Percentiles rank a stretch among this genome's conserved stretches.
Conservation (phyloP, 1,284 basidiomycete genomes). For the Leccinum pachyderme region DNA sequence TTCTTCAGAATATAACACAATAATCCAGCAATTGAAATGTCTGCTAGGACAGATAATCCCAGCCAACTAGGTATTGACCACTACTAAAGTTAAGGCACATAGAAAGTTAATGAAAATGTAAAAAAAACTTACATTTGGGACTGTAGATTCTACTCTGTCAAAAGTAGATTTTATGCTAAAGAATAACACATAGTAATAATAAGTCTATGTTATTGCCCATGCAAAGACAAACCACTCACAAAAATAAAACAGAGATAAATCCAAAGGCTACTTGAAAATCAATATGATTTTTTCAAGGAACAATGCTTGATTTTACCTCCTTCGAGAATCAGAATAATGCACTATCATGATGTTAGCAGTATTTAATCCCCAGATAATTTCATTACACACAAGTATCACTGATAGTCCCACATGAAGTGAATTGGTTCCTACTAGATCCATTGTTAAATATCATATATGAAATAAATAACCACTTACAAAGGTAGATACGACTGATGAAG, state of each 20-base stretch:
- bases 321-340: constrained; percentile 20
- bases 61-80: constrained; percentile 23
- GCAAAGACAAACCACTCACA: constrained; percentile 15
- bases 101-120: not conserved
- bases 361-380: not conserved
- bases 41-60: constrained; percentile 21
- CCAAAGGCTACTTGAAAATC: constrained; percentile 24
- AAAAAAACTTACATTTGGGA: constrained; percentile 3
- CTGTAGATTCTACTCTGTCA: not conserved
- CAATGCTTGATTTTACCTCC: constrained; percentile 10
- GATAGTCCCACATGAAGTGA: not conserved
- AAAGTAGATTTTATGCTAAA: constrained; percentile 1
- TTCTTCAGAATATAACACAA: constrained; percentile 14
- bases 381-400: constrained; percentile 19
- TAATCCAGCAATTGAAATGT: constrained; percentile 23
- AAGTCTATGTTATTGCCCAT: not conserved
- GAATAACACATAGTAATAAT: not conserved
- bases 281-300: not conserved
- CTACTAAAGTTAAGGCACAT: constrained; percentile 5
- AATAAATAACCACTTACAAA: constrained; percentile 16
- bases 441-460: not conserved
- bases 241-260: constrained; percentile 36
- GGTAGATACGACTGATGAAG: constrained; percentile 25
- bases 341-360: constrained; percentile 10
- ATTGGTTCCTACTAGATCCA: constrained; percentile 10